Evolutionary conservation across 2,329 filamentous ascomycete genomes (phyloP).

Genomic region (Falciphora oryzae): DNA sequence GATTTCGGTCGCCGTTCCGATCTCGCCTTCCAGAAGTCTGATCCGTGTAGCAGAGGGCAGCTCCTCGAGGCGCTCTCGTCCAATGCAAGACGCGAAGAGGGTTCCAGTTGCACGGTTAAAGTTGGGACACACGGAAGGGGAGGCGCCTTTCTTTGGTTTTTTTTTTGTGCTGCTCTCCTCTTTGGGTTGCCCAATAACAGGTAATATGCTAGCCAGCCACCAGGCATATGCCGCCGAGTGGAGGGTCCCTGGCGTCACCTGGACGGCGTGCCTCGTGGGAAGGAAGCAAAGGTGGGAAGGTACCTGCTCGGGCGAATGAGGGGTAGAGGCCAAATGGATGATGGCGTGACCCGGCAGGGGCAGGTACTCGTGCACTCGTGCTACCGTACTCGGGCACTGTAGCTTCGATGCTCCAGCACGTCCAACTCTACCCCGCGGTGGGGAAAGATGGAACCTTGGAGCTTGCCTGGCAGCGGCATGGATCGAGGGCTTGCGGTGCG

Average conservation of each 20-base stretch:
- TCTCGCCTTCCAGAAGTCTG: background rate
- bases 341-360: too few relatives aligned
- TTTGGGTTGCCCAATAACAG: too few relatives aligned
- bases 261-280: background rate
- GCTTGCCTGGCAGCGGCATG: background rate
- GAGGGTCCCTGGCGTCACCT: background rate
- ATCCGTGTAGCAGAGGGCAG: background rate
- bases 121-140: background rate
- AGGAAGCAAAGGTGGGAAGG: background rate
- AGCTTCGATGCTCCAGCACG: background rate
- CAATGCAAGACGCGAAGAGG: background rate
- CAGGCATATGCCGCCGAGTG: background rate
- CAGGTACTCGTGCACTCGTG: too few relatives aligned
- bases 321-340: too few relatives aligned
- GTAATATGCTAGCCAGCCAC: too few relatives aligned
- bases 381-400: too few relatives aligned
- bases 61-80: too few relatives aligned
- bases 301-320: too few relatives aligned
- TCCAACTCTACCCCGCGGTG: conserved; percentile 5
- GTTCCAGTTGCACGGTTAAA: background rate
- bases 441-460: background rate
- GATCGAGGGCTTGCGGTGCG: conserved; percentile 1
- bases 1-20: background rate
- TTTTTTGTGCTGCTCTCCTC: background rate
- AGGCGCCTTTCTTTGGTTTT: background rate